Base-by-base conservation (phyloP, 2,329 filamentous ascomycete species). In the Epichloe aotearoae region DNA sequence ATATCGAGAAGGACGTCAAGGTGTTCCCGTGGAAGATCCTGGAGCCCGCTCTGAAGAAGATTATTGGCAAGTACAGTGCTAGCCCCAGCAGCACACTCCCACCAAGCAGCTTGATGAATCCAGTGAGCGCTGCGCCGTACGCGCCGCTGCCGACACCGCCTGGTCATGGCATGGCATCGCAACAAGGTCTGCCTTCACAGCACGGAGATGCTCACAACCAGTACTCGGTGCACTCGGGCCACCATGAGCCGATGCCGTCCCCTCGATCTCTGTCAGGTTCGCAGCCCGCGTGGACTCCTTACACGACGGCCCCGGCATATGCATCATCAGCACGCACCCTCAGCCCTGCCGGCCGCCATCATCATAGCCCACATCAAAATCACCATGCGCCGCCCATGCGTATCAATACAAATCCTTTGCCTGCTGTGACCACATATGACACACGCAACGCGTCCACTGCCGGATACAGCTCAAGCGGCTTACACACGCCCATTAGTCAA, bases 1-100 rank as follows among this genome's bases (percentile, higher is more conserved):
- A 97, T 63, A 98, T 98, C 57, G 93, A 97, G 73, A 98, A 98
- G 72, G 91, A 97, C 62, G 90, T 98, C 64, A 98, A 98, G 71
- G 93, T 97, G 12, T 98, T 97, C 63, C 85, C 89, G 4, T 98
- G 93, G 93, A 93, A 89, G 67, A 88, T 93, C 53, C 75, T 98
- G 43, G 79, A 80, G 46, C 79, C 82, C 53, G 91, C 93, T 0
- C 76, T 98, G 57, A 95, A 94, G 77, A 98, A 98, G 74, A 97
- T 98, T 62, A 95, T 98, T 64, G 84, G 88, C 61, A 98, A 98
- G 84, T 98, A 97, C 65, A 77, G 74, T 61, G 73, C 73, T n/a
- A 74, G 65, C 55, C 71, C 71, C 1, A 66, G 66, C 54, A 66
- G 66, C 56, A 64, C 64, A 3, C 52, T 68, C 38, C 63, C 67